Base-by-base conservation (phyloP, 805 yeast species). In the Lachancea mirantina region DNA sequence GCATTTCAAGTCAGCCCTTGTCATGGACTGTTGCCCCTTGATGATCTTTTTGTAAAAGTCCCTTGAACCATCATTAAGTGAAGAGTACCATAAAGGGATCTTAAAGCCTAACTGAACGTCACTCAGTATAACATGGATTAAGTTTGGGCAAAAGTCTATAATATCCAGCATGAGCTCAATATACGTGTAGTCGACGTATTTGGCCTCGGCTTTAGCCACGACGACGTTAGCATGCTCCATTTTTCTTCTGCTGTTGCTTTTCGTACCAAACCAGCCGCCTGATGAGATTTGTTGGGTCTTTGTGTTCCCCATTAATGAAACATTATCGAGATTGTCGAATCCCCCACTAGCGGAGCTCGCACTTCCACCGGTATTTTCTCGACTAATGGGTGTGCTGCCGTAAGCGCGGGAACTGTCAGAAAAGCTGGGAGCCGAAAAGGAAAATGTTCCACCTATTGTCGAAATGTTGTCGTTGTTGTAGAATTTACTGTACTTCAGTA, bases 31-130 rank as follows among this genome's bases (percentile, higher is more conserved):
- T 25, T 52, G 55, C 6, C 55, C 55, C 27, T 49, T 53, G 8
- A 56, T 47, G 18, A 56, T 53, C 34, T 54, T 55, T 25, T 45
- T 52, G 30, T 52, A 49, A 29, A 56, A 56, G 19, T 55, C 60
- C 23, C 45, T 45, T 4, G 59, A 47, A 0, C 58, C 57, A 35
- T 56, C 58, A 32, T 56, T 56, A 14, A 56, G 41, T 13, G 46
- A 54, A 8, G 60, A 55, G 28, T 56, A 56, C 60, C 60, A 56
- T 13, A 74, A 52, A 3, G 78, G 74, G 10, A 75, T 67, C 20
- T 67, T 65, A 44, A 76, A 75, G 14, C 65, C 65, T 5, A 76
- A 75, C 4, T 75, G 64, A 1, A 76, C 63, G 28, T 73, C 67
- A 14, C 57, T 52, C 8, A 76, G 40, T 10, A 50, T 45, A 5